These are phyloP conservation scores for Arabis hirsuta DNA, from an alignment of 345 rosid genomes.

Conservation along the genomic window DNA sequence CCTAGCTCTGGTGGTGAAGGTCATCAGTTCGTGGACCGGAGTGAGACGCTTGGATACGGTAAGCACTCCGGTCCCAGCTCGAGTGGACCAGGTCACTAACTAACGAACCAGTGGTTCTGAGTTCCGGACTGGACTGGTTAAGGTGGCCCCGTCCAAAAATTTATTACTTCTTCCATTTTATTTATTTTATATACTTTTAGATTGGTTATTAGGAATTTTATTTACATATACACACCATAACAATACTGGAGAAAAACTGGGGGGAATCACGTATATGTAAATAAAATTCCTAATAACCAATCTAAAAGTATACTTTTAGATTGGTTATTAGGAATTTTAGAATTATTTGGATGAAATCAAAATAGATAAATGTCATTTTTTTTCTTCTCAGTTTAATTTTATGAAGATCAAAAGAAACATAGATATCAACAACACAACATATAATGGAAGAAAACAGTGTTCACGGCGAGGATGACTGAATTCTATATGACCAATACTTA, in stretches of 20 bases:
- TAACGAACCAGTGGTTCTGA: conserved; percentile 8
- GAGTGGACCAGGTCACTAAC: conserved; percentile 46
- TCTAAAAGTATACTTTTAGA: no score
- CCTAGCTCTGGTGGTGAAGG: conserved; percentile 57
- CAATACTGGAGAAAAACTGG: background rate
- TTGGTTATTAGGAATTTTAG: no score
- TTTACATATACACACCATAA: background rate
- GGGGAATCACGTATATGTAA: conserved; percentile 14
- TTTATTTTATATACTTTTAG: background rate
- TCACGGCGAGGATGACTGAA: no score
- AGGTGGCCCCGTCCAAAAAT: conserved; percentile 6
- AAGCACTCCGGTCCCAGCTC: conserved; percentile 51
- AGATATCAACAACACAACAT: no score
- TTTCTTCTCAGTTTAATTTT: no score
- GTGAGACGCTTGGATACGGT: conserved; percentile 41
- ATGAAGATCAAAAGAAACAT: no score
- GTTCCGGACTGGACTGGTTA: conserved; percentile 2
- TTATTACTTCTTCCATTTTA: conserved; percentile 4
- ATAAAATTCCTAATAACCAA: no score
- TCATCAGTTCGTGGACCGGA: conserved; percentile 42
- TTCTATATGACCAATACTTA: no score
- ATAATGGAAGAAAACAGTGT: no score
- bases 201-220: background rate
- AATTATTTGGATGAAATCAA: no score
- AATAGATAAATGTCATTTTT: no score